Percentiles rank a stretch among this genome's conserved stretches.
phyloP scores from a whole-genome alignment of 805 yeast genomes.

The Hanseniaspora lachancei region DNA sequence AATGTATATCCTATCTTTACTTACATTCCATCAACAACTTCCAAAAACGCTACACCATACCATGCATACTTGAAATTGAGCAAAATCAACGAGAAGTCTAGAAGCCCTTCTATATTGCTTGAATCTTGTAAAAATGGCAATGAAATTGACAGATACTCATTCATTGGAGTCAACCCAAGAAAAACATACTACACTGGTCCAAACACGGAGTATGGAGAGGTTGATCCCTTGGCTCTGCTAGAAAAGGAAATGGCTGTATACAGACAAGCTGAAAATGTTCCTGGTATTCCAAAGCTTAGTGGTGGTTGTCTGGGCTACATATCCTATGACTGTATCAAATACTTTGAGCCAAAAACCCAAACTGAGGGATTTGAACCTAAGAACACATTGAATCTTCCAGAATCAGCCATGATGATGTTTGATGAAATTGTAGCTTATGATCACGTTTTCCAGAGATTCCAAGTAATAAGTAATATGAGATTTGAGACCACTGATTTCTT shows the following conservation, averaged over 20 bases:
- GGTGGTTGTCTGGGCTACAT: constrained; percentile 97
- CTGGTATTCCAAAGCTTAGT: constrained; percentile 69
- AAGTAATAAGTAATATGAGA: constrained; percentile 69
- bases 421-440: constrained; percentile 87
- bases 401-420: constrained; percentile 79
- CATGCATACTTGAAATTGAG: constrained; percentile 78
- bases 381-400: constrained; percentile 78
- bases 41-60: constrained; percentile 54
- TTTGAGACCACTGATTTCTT: constrained; percentile 22
- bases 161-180: constrained; percentile 76
- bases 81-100: constrained; percentile 38
- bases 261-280: constrained; percentile 55
- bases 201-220: constrained; percentile 31
- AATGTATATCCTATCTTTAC: constrained; percentile 76
- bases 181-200: constrained; percentile 72
- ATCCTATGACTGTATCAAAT: constrained; percentile 91
- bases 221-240: constrained; percentile 66
- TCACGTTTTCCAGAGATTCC: constrained; percentile 85
- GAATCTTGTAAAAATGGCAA: constrained; percentile 88
- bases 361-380: constrained; percentile 41
- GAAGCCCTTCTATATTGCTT: constrained; percentile 62
- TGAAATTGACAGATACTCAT: constrained; percentile 77
- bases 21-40: constrained; percentile 56
- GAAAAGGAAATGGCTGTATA: constrained; percentile 58
- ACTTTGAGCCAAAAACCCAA: constrained; percentile 85